A percentile compares a stretch with the other conserved stretches of the same genome.
Evolutionary conservation across 2,329 filamentous ascomycete genomes (phyloP).

Genomic region (Ophiocordyceps sinensis): DNA sequence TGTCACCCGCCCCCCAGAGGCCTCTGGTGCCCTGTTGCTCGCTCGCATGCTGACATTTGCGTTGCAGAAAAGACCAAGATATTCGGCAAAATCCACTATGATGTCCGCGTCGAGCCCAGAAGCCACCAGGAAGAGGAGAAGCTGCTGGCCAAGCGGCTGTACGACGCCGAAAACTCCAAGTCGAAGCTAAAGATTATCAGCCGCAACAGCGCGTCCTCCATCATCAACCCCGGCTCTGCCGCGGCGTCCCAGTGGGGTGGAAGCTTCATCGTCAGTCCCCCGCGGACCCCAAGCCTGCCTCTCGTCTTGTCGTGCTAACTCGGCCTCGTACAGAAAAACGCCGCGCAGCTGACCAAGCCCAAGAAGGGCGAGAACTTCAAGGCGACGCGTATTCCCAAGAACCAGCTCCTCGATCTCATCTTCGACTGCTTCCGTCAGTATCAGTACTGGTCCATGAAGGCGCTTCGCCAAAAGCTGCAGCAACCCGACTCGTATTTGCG

Average conservation of each 20-base stretch:
- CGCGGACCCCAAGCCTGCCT: neutral
- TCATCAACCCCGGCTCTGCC: conserved; percentile 39
- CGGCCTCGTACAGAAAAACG: conserved; percentile 31
- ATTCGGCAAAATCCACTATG: conserved; percentile 57
- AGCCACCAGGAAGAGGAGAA: conserved; percentile 55
- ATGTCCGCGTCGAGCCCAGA: conserved; percentile 60
- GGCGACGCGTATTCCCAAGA: conserved; percentile 76
- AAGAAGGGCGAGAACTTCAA: conserved; percentile 61
- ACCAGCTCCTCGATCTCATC: conserved; percentile 75
- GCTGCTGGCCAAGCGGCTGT: conserved; percentile 44
- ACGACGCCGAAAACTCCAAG: conserved; percentile 33
- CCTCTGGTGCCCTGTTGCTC: neutral
- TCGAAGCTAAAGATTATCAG: conserved; percentile 35
- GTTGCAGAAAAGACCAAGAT: conserved; percentile 61
- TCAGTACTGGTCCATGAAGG: conserved; percentile 89
- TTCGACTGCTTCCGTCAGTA: conserved; percentile 73
- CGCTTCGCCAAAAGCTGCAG: conserved; percentile 58
- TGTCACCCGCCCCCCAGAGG: conserved; percentile 15
- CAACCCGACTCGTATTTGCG: conserved; percentile 93
- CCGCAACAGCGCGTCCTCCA: conserved; percentile 32
- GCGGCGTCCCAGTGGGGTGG: conserved; percentile 22
- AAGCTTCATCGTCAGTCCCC: conserved; percentile 41
- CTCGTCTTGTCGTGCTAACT: conserved; percentile 1
- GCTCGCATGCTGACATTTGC: conserved; percentile 8
- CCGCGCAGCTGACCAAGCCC: conserved; percentile 32